These are phyloP conservation scores for Puccinia polysora DNA, from an alignment of 1,284 basidiomycete species.

Conservation along the genomic window DNA sequence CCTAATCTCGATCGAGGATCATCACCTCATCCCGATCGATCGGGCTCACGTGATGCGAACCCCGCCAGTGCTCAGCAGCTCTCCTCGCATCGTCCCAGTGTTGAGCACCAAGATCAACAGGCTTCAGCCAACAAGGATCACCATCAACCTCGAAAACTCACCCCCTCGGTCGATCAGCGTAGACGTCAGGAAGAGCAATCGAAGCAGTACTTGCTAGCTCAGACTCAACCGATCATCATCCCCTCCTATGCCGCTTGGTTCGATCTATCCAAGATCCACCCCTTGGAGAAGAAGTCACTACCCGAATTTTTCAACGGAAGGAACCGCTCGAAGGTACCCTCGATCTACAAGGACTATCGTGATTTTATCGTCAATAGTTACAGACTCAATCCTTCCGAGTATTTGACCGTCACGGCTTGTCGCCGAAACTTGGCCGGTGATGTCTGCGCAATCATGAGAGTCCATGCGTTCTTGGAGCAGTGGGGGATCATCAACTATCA, in stretches of 20 bases:
- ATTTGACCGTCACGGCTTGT: slow-evolving; percentile 96
- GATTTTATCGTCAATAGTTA: slow-evolving; percentile 99
- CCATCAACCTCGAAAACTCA: not conserved
- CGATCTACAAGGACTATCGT: slow-evolving; percentile 97
- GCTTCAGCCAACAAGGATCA: slow-evolving; percentile 10
- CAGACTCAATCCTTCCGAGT: slow-evolving; percentile 86
- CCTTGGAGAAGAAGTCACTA: slow-evolving; percentile 83
- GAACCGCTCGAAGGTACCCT: slow-evolving; percentile 89
- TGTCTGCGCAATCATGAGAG: slow-evolving; percentile 97
- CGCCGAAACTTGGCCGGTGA: slow-evolving; percentile 93
- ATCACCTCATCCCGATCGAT: slow-evolving; percentile 4
- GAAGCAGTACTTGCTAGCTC: slow-evolving; percentile 86
- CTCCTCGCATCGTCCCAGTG: not conserved
- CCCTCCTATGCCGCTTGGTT: slow-evolving; percentile 99
- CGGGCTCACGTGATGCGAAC: not conserved
- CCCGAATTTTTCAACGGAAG: slow-evolving; percentile 98
- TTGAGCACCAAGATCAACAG: slow-evolving; percentile 3
- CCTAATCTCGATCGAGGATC: not conserved
- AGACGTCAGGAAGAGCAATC: slow-evolving; percentile 70
- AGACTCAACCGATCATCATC: slow-evolving; percentile 88
- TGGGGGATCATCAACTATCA: slow-evolving; percentile 99
- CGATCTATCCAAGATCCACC: slow-evolving; percentile 86
- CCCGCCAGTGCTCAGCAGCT: slow-evolving; percentile 4
- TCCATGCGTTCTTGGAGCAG: slow-evolving; percentile 96
- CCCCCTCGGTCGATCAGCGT: slow-evolving; percentile 17